Percentiles rank a stretch among this genome's conserved stretches.
Evolutionary conservation across 129 eudicot genomes (phyloP).

Genomic region (Saposhnikovia divaricata): DNA sequence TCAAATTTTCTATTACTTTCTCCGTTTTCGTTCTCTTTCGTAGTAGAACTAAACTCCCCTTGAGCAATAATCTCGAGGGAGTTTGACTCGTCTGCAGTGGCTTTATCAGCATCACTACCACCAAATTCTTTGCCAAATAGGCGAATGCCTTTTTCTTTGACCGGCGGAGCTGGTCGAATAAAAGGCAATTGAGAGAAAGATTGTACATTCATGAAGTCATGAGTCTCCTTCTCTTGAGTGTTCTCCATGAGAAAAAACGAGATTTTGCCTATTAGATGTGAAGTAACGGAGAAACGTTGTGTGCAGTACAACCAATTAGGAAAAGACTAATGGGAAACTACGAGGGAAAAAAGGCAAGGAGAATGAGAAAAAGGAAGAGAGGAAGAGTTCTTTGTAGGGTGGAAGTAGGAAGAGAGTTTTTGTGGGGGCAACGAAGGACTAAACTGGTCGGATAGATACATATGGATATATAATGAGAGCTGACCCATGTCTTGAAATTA

Average conservation of each 20-base stretch:
- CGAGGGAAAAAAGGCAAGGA: background rate
- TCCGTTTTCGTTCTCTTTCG: slow-evolving; percentile 18
- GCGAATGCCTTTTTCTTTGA: slow-evolving; percentile 50
- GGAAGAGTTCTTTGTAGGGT: background rate
- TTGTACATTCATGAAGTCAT: slow-evolving; percentile 91
- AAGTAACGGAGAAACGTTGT: background rate
- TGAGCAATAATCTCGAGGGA: slow-evolving; percentile 16
- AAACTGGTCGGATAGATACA: slow-evolving; percentile 21
- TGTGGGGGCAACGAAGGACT: slow-evolving; percentile 26
- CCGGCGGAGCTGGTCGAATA: slow-evolving; percentile 64
- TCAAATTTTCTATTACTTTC: slow-evolving; percentile 69
- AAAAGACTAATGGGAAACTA: background rate
- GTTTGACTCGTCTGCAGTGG: slow-evolving; percentile 17
- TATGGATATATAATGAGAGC: slow-evolving; percentile 4
- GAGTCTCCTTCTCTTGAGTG: slow-evolving; percentile 46
- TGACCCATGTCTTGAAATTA: slow-evolving; percentile 7
- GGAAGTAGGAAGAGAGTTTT: background rate
- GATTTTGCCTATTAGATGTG: background rate
- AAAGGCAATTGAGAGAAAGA: slow-evolving; percentile 98
- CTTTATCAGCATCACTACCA: background rate
- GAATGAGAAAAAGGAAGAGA: slow-evolving; percentile 13
- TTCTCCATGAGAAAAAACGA: slow-evolving; percentile 42
- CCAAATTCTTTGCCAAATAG: slow-evolving; percentile 89
- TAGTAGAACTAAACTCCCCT: slow-evolving; percentile 3
- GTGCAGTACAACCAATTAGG: background rate